These are phyloP conservation scores for Comarum palustre DNA, from an alignment of 306 rosid species.

Conservation along the genomic window DNA sequence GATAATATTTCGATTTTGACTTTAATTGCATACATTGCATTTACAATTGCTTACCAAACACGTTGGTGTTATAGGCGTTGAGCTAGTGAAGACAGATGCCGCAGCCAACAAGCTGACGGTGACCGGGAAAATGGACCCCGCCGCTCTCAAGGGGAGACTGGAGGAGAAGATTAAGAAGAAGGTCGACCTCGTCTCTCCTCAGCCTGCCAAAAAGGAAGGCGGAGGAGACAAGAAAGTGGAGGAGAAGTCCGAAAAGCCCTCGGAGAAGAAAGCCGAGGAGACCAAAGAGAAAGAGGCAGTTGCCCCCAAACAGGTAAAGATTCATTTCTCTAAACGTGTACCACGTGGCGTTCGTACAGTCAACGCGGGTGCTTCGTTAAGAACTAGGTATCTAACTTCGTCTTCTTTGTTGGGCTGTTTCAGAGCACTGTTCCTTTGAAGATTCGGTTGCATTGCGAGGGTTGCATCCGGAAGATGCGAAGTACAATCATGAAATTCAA, in stretches of 20 bases:
- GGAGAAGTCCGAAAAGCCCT: constrained; percentile 39
- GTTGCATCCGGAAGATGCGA: constrained; percentile 65
- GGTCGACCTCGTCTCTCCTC: constrained; percentile 67
- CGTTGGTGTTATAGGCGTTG: constrained; percentile 48
- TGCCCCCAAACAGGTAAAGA: constrained; percentile 11
- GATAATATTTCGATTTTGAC: not conserved
- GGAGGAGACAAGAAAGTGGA: constrained; percentile 35
- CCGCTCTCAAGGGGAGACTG: constrained; percentile 42
- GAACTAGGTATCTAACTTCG: constrained; percentile 17
- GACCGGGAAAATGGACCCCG: constrained; percentile 56
- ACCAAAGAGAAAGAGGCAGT: constrained; percentile 18
- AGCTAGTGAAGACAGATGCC: constrained; percentile 50
- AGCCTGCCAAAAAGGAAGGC: constrained; percentile 52
- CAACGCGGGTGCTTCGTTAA: not conserved
- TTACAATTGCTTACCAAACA: constrained; percentile 11
- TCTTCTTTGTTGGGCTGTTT: constrained; percentile 13
- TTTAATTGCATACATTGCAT: not conserved
- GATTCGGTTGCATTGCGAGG: constrained; percentile 80
- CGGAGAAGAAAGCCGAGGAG: constrained; percentile 53
- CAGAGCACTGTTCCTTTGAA: constrained; percentile 72
- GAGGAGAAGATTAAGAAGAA: constrained; percentile 61
- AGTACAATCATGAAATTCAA: constrained; percentile 43
- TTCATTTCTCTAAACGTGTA: not conserved
- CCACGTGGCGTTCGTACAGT: not conserved
- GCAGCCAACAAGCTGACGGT: constrained; percentile 59